These are phyloP conservation scores for Suhomyces choctaworum DNA, from an alignment of 1,139 yeast species.

Conservation along the genomic window DNA sequence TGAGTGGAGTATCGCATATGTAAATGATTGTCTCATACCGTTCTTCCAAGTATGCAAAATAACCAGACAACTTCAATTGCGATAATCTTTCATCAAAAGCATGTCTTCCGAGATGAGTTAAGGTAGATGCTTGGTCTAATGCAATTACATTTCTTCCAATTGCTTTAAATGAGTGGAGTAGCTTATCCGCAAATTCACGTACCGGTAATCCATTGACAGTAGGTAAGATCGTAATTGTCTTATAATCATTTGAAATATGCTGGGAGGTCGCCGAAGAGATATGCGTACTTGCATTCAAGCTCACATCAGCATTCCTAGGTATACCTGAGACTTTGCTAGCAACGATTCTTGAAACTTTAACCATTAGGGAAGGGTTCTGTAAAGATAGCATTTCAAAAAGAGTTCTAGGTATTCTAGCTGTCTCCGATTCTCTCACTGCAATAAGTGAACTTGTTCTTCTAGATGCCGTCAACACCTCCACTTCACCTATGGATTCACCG, in stretches of 20 bases:
- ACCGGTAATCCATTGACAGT: constrained; percentile 80
- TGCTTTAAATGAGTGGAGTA: constrained; percentile 66
- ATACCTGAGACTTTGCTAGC: constrained; percentile 60
- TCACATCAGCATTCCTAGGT: not conserved
- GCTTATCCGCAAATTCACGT: constrained; percentile 73
- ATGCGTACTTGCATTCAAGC: constrained; percentile 6
- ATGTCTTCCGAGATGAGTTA: constrained; percentile 82
- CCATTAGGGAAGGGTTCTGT: constrained; percentile 87
- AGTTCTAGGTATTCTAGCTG: constrained; percentile 89
- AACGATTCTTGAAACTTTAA: constrained; percentile 84
- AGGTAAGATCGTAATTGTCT: constrained; percentile 85
- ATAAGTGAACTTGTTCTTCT: constrained; percentile 71
- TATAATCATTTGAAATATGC: constrained; percentile 51
- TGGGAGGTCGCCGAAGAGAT: constrained; percentile 31
- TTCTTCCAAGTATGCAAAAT: constrained; percentile 89
- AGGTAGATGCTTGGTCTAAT: constrained; percentile 77
- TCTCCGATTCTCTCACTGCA: constrained; percentile 91
- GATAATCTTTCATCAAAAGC: constrained; percentile 87
- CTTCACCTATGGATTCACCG: constrained; percentile 93
- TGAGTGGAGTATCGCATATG: constrained; percentile 81
- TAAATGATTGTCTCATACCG: constrained; percentile 83
- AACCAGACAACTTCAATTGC: constrained; percentile 80
- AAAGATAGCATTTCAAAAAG: constrained; percentile 81
- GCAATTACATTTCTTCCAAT: constrained; percentile 77
- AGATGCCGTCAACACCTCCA: constrained; percentile 87